Evolutionary conservation across 768 basidiomycete genomes (phyloP).

Genomic region (Nidularia sp.): DNA sequence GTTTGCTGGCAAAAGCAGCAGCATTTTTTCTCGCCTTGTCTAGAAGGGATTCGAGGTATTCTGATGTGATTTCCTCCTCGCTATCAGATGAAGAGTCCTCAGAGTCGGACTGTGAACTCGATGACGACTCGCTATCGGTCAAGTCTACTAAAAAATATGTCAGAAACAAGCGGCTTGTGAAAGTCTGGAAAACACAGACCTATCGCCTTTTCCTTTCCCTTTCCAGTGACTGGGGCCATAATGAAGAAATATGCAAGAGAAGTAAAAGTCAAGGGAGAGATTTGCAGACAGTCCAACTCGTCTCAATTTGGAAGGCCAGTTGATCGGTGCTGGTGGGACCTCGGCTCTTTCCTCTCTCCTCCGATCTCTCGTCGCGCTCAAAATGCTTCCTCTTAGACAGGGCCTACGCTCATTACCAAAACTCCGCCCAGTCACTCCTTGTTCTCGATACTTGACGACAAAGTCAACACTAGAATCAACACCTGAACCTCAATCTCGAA

Average conservation of each 20-base stretch:
- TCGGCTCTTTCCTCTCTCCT: no score
- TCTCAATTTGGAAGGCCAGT: no score
- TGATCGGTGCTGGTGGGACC: no score
- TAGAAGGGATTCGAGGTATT: slow-evolving; percentile 60
- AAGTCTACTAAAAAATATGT: slow-evolving; percentile 7
- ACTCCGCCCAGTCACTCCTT: slow-evolving; percentile 6
- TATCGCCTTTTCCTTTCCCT: slow-evolving; percentile 43
- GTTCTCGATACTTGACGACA: slow-evolving; percentile 14
- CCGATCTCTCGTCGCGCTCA: background rate
- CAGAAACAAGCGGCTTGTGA: background rate
- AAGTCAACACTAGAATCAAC: slow-evolving; percentile 8
- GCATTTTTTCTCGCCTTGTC: slow-evolving; percentile 57
- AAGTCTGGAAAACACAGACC: slow-evolving; percentile 16
- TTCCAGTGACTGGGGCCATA: slow-evolving; percentile 19
- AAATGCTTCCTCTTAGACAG: slow-evolving; percentile 20
- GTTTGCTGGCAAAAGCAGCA: slow-evolving; percentile 22
- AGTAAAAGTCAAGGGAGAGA: no score
- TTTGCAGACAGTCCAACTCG: no score
- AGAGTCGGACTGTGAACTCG: slow-evolving; percentile 31
- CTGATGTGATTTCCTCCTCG: slow-evolving; percentile 48
- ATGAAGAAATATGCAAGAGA: background rate
- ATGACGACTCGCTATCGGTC: slow-evolving; percentile 10
- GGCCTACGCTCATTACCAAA: slow-evolving; percentile 9
- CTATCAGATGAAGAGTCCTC: slow-evolving; percentile 30
- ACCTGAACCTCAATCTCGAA: slow-evolving; percentile 26